These are phyloP conservation scores for Nakaseomyces nivariensis DNA, from an alignment of 1,139 yeast species.

Conservation along the genomic window DNA sequence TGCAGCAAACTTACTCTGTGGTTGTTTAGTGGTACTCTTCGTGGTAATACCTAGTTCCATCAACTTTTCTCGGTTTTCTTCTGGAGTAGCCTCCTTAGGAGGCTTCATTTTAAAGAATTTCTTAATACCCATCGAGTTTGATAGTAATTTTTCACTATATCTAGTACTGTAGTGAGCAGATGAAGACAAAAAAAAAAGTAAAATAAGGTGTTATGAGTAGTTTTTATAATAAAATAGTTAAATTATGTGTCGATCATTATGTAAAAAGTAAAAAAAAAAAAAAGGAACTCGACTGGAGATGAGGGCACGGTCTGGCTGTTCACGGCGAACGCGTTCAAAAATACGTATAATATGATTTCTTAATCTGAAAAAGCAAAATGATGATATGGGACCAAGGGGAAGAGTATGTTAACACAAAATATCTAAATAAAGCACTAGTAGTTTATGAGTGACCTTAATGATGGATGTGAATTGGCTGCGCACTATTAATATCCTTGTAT, in stretches of 20 bases:
- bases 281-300: background rate
- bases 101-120: constrained; percentile 48
- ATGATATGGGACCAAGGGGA: no score
- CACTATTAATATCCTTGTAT: background rate
- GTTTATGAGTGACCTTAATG: background rate
- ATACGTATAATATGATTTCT: no score
- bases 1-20: constrained; percentile 55
- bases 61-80: constrained; percentile 43
- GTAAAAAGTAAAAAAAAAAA: background rate
- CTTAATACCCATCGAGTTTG: constrained; percentile 24
- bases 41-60: constrained; percentile 46
- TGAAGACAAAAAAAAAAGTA: no score
- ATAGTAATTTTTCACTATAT: no score
- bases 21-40: constrained; percentile 31
- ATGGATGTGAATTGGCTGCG: background rate
- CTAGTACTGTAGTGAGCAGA: no score
- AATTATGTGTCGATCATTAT: background rate
- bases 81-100: constrained; percentile 51
- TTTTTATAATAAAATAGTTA: no score
- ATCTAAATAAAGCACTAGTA: no score
- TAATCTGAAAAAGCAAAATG: no score
- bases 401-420: no score
- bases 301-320: background rate
- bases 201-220: no score
- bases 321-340: no score